Evolutionary conservation across 169 alveolate species (phyloP).

Genomic region (Neospora caninum): DNA sequence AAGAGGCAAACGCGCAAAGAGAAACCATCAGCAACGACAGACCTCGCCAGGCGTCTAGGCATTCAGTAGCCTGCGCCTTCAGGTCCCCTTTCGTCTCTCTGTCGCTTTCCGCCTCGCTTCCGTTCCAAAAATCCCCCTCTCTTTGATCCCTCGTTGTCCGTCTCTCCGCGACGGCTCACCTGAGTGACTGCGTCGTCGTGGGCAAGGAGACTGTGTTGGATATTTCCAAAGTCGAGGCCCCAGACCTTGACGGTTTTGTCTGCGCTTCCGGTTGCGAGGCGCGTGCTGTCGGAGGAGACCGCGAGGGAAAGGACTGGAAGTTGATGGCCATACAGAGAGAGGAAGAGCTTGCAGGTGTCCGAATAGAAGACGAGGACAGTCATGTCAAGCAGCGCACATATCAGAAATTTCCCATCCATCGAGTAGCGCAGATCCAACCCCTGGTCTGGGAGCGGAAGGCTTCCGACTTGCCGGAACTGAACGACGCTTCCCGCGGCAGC

Average conservation of each 20-base stretch:
- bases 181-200: conserved; percentile 57
- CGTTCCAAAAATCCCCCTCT: neutral
- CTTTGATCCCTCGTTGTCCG: too few relatives aligned
- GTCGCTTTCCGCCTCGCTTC: neutral
- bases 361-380: conserved; percentile 81
- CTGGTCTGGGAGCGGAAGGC: conserved; percentile 68
- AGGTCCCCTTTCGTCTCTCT: too few relatives aligned
- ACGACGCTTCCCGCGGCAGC: neutral
- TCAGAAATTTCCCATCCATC: conserved; percentile 75
- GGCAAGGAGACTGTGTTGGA: conserved; percentile 52
- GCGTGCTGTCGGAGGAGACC: conserved; percentile 80
- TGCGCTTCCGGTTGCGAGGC: conserved; percentile 86
- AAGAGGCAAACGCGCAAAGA: neutral
- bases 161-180: neutral
- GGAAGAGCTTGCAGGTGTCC: conserved; percentile 82
- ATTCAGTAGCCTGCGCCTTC: too few relatives aligned
- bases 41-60: too few relatives aligned
- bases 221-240: conserved; percentile 89
- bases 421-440: conserved; percentile 62
- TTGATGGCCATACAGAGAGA: conserved; percentile 89
- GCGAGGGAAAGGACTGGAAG: conserved; percentile 86
- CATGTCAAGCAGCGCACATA: conserved; percentile 82
- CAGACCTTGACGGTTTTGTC: conserved; percentile 88
- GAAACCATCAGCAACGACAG: neutral
- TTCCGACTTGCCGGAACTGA: conserved; percentile 28